Conservation (phyloP, 2,329 filamentous ascomycete genomes). For the Stemphylium vesicarium region DNA sequence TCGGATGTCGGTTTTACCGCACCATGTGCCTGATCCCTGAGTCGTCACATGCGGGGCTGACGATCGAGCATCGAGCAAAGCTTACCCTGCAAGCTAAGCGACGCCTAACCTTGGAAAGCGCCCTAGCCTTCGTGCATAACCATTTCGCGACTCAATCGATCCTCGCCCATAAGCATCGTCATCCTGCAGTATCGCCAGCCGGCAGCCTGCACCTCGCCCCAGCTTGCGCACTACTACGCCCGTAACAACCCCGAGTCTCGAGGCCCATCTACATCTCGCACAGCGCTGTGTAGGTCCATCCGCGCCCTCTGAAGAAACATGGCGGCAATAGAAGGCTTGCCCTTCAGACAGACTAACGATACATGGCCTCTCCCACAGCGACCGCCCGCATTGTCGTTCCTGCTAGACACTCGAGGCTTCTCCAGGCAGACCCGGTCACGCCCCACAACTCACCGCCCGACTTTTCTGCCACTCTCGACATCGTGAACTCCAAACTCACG, state of each 20-base stretch:
- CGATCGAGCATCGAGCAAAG: constrained; percentile 9
- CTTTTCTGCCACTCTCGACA: constrained; percentile 30
- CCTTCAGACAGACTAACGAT: constrained; percentile 42
- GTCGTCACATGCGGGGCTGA: constrained; percentile 15
- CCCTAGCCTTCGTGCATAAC: constrained; percentile 13
- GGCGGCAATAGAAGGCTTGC: constrained; percentile 36
- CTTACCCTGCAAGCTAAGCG: constrained; percentile 12
- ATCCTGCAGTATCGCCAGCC: constrained; percentile 6
- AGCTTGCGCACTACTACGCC: neutral
- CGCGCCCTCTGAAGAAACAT: constrained; percentile 34
- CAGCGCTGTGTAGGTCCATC: constrained; percentile 41
- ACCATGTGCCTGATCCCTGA: constrained; percentile 11
- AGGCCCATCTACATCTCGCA: constrained; percentile 25
- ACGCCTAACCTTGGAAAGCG: neutral
- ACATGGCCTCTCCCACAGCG: constrained; percentile 30
- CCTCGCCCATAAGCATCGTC: constrained; percentile 15
- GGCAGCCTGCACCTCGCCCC: constrained; percentile 5
- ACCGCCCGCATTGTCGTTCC: constrained; percentile 18
- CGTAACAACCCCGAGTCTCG: constrained; percentile 9
- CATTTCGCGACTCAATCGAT: constrained; percentile 15
- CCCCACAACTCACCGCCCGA: constrained; percentile 27
- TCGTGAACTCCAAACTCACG: constrained; percentile 11
- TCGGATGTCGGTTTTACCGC: constrained; percentile 17
- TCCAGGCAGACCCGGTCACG: constrained; percentile 1
- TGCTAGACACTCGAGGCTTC: constrained; percentile 12